Percentiles rank a stretch among this genome's conserved stretches.
Conservation (phyloP, 169 alveolate species). For the Eimeria nieschulzi region DNA sequence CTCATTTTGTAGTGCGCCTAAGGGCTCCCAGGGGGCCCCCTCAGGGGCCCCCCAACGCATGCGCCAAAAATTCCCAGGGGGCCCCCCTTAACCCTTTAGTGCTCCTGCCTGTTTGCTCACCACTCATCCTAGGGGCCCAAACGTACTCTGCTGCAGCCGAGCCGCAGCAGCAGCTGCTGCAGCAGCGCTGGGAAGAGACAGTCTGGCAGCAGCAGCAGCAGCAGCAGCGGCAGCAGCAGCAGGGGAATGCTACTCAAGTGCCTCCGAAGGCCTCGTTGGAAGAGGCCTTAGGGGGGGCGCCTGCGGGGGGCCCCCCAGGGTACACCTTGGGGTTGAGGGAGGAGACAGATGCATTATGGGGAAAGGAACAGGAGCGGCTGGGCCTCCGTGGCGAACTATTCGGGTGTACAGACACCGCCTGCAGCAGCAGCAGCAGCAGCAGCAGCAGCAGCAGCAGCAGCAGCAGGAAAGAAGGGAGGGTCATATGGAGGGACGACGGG, state of each 20-base stretch:
- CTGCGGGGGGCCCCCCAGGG: not conserved
- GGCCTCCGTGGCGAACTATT: not conserved
- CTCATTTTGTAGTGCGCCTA: not conserved
- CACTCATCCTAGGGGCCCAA: not conserved
- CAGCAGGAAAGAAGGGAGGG: not conserved
- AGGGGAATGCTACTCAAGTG: not conserved
- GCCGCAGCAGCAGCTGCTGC: not conserved
- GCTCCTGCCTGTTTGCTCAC: not conserved
- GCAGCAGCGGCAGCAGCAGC: not conserved
- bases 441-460: not conserved
- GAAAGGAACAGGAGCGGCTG: not conserved
- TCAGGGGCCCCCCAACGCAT: no score
- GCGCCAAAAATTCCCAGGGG: no score
- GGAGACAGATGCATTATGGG: not conserved
- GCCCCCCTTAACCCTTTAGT: not conserved
- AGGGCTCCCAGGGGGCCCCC: not conserved
- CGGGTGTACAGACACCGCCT: not conserved
- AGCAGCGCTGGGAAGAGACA: not conserved
- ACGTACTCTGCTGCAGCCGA: not conserved
- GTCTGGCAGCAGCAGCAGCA: not conserved
- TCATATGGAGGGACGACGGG: not conserved
- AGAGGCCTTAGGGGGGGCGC: not conserved
- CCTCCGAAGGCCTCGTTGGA: not conserved
- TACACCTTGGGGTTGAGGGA: not conserved
- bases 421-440: not conserved